Percentiles rank a stretch among this genome's conserved stretches.
phyloP scores from a whole-genome alignment of 331 rosid genomes.

The Malus hybrid region DNA sequence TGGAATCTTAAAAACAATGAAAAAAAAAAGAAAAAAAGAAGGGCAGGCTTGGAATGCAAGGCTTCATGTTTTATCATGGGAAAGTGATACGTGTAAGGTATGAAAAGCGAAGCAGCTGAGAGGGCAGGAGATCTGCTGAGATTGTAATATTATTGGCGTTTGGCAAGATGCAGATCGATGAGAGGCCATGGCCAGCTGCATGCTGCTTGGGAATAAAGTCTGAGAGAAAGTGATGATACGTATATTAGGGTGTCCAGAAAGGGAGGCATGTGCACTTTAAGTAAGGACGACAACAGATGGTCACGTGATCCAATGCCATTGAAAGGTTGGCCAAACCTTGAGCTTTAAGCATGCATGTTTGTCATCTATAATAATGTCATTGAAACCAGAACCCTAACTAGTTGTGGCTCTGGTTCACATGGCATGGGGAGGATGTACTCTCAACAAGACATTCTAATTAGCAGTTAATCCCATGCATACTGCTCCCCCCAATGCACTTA shows the following conservation, averaged over 20 bases:
- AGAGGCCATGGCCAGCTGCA: not conserved
- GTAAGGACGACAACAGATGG: constrained; percentile 27
- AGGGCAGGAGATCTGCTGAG: not conserved
- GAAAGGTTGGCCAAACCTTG: constrained; percentile 21
- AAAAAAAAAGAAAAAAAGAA: not conserved
- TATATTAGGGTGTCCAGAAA: not conserved
- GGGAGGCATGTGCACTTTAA: constrained; percentile 40
- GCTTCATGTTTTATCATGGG: not conserved
- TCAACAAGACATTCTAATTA: constrained; percentile 10
- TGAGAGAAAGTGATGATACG: not conserved
- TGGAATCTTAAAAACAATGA: constrained; percentile 23
- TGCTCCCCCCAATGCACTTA: not conserved
- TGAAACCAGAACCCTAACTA: not conserved
- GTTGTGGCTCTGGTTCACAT: constrained; percentile 10
- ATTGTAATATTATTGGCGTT: not conserved
- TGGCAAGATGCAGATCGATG: not conserved
- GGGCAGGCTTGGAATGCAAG: constrained; percentile 37
- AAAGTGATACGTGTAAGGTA: not conserved
- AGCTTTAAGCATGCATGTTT: constrained; percentile 8
- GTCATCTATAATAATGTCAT: not conserved
- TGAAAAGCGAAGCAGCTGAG: not conserved
- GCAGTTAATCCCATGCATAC: not conserved
- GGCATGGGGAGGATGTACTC: constrained; percentile 17
- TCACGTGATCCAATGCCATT: constrained; percentile 45
- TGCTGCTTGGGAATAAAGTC: constrained; percentile 20